Conservation (phyloP, 75 land plant genomes). For the Azolla pinnata region DNA sequence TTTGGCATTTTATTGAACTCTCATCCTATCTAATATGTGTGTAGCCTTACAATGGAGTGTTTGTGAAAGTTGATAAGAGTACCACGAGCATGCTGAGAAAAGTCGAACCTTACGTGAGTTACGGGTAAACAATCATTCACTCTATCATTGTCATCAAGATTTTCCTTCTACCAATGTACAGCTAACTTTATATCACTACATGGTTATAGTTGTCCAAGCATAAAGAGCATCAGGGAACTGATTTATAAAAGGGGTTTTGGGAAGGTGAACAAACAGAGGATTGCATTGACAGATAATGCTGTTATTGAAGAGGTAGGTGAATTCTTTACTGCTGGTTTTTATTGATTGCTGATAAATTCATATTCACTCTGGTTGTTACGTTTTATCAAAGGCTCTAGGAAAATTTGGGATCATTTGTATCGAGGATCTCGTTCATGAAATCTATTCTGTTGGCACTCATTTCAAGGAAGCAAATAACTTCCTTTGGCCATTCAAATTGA, state of each 20-base stretch:
- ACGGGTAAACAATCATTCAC: no score
- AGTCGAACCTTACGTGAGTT: slow-evolving; percentile 76
- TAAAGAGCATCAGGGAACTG: slow-evolving; percentile 68
- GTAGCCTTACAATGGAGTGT: slow-evolving; percentile 20
- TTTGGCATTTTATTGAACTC: no score
- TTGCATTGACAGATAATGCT: slow-evolving; percentile 58
- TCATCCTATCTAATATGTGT: no score
- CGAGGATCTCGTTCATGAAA: slow-evolving; percentile 59
- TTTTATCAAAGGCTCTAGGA: no score
- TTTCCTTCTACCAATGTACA: not conserved
- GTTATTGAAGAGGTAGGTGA: slow-evolving; percentile 60
- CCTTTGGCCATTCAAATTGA: slow-evolving; percentile 80
- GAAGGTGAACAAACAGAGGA: slow-evolving; percentile 54
- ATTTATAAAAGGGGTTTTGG: slow-evolving; percentile 80
- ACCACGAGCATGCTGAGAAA: slow-evolving; percentile 61
- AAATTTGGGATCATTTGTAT: slow-evolving; percentile 55
- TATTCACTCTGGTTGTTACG: no score
- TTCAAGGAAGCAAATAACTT: slow-evolving; percentile 71
- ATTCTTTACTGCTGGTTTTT: no score
- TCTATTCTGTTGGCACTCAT: slow-evolving; percentile 65
- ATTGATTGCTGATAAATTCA: no score
- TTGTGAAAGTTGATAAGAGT: slow-evolving; percentile 17
- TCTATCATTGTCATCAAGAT: not conserved
- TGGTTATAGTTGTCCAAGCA: slow-evolving; percentile 49
- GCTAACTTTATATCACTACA: not conserved